A percentile compares a stretch with the other conserved stretches of the same genome.
Evolutionary conservation across 2,329 filamentous ascomycete genomes (phyloP).

Genomic region (Mycosphaerella arachidis): DNA sequence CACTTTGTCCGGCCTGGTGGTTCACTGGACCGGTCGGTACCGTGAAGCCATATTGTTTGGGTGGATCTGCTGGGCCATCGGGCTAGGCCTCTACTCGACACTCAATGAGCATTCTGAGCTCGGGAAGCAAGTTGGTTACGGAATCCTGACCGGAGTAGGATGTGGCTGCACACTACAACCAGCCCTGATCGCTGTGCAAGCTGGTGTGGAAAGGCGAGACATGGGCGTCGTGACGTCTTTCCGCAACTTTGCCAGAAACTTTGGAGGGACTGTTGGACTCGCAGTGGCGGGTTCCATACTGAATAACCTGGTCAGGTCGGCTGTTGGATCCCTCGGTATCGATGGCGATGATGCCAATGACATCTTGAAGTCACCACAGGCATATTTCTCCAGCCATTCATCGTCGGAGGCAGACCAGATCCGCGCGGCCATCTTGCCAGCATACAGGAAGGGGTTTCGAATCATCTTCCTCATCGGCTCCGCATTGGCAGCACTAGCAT

Average conservation of each 20-base stretch:
- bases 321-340: constrained; percentile 7
- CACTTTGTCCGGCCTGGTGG: constrained; percentile 17
- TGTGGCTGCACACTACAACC: constrained; percentile 51
- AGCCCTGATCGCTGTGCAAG: constrained; percentile 55
- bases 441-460: constrained; percentile 38
- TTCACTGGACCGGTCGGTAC: constrained; percentile 21
- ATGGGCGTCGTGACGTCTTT: constrained; percentile 51
- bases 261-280: constrained; percentile 38
- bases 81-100: constrained; percentile 19
- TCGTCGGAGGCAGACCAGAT: constrained; percentile 25
- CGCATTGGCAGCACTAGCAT: constrained; percentile 34
- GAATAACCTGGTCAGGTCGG: constrained; percentile 14
- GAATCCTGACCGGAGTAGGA: constrained; percentile 49
- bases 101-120: constrained; percentile 35
- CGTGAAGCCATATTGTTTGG: constrained; percentile 42
- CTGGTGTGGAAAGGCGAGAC: constrained; percentile 44
- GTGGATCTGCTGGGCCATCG: constrained; percentile 19
- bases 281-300: constrained; percentile 15
- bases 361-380: constrained; percentile 13
- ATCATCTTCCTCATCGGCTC: constrained; percentile 40
- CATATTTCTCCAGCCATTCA: constrained; percentile 20
- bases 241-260: constrained; percentile 45
- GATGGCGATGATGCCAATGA: constrained; percentile 7
- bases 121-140: constrained; percentile 53
- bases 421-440: constrained; percentile 24